Base-by-base conservation (phyloP, 192 early-diverging fungal genomes). In the Umbelopsis isabellina region DNA sequence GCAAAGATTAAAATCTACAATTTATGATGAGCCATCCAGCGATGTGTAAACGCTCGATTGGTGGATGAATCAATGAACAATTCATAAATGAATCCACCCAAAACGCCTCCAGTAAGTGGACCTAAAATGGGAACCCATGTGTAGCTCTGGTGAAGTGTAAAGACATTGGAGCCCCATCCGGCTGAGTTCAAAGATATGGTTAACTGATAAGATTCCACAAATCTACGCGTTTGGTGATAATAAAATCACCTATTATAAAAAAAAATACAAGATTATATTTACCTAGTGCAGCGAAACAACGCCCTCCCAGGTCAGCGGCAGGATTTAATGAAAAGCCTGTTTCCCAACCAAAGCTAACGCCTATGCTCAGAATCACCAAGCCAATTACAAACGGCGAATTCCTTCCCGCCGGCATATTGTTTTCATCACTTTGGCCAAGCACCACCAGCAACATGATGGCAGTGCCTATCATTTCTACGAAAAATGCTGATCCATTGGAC, bases 241-340 rank as follows among this genome's bases (percentile, higher is more conserved):
- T 21, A 52, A 52, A 52, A 25, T 52, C 22, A 25, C 51, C 12
- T 52, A 52, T 52, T 52, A 52, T 52, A 52, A 52, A 52, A 52
- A 23, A 52, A 52, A 22, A 52, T 52, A n/a, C 13, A 30, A 30
- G 27, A 22, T 50, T 27, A 25, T 30, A 12, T 27, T 64, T 65
- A 53, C 64, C 71, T 16, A 74, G 48, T 45, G 68, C 68, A 41
- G 89, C 87, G 72, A 92, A 91, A n/a, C 89, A 74, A 55, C 92
- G 89, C n/a, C 90, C 90, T 20, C 90, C 92, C 75, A 94, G 81
- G 79, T 94, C 92, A 80, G 91, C 86, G 10, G 92, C 92, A 52
- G 89, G 90, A 76, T 94, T 94, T 49, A 94, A 21, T 12, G 76
- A 72, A 50, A 78, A 78, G 12, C 76, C 76, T 27, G 76, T 73